phyloP scores from a whole-genome alignment of 2,329 filamentous ascomycete genomes.

The Ascosphaera pollenicola region DNA sequence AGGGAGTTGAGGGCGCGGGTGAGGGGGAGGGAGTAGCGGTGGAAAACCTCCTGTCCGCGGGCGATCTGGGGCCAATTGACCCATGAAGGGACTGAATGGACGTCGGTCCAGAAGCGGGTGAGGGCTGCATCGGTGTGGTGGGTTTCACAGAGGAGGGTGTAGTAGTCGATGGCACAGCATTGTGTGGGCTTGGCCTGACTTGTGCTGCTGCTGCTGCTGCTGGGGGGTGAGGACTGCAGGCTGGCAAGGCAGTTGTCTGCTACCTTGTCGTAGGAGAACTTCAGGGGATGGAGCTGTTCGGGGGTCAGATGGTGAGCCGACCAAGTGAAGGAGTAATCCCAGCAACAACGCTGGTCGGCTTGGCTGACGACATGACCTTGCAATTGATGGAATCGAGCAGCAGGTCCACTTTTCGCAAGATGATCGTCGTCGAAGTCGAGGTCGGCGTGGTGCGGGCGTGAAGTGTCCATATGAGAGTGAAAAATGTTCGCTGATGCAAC shows the following conservation, averaged over 20 bases:
- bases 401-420: too few relatives aligned
- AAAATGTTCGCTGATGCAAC: too few relatives aligned
- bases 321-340: slow-evolving; percentile 49
- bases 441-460: too few relatives aligned
- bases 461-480: too few relatives aligned
- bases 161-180: slow-evolving; percentile 31
- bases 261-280: slow-evolving; percentile 45
- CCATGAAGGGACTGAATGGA: slow-evolving; percentile 48
- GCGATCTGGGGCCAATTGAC: slow-evolving; percentile 58
- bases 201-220: slow-evolving; percentile 1
- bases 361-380: too few relatives aligned
- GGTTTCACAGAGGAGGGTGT: slow-evolving; percentile 38
- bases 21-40: slow-evolving; percentile 40
- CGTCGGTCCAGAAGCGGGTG: slow-evolving; percentile 38
- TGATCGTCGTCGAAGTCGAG: too few relatives aligned
- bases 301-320: slow-evolving; percentile 39
- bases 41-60: slow-evolving; percentile 56
- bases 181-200: neutral
- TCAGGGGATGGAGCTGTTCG: slow-evolving; percentile 36
- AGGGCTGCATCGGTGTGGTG: slow-evolving; percentile 32
- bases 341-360: too few relatives aligned
- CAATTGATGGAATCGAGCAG: too few relatives aligned
- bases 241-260: slow-evolving; percentile 42
- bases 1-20: neutral
- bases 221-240: slow-evolving; percentile 33